Evolutionary conservation across 2,329 filamentous ascomycete genomes (phyloP).

Genomic region (Phyllosticta citribraziliensis): DNA sequence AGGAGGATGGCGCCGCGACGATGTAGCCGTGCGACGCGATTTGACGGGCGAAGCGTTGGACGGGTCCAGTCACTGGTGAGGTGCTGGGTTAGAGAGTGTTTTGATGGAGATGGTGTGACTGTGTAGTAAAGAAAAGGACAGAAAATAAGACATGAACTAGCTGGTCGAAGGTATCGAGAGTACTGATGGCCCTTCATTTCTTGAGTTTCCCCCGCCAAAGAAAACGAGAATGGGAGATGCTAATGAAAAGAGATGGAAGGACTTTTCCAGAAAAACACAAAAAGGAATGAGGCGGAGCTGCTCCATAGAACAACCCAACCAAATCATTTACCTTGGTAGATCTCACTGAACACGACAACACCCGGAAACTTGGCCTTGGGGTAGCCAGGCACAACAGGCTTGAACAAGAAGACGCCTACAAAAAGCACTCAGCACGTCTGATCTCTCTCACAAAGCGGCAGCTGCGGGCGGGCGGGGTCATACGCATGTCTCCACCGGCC

Average conservation of each 20-base stretch:
- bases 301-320: neutral
- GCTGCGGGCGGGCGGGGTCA: constrained; percentile 3
- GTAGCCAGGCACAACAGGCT: constrained; percentile 75
- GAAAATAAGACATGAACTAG: neutral
- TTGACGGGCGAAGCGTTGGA: constrained; percentile 79
- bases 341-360: constrained; percentile 83
- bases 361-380: constrained; percentile 84
- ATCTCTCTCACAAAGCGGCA: constrained; percentile 5
- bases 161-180: no score
- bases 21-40: constrained; percentile 92
- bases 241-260: neutral
- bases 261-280: neutral
- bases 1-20: constrained; percentile 79
- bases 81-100: constrained; percentile 6
- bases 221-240: neutral
- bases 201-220: neutral
- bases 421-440: neutral
- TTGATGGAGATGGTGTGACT: constrained; percentile 3
- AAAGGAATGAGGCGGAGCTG: neutral
- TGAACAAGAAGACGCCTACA: constrained; percentile 78
- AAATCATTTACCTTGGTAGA: constrained; percentile 67
- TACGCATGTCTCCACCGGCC: constrained; percentile 51
- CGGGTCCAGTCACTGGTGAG: constrained; percentile 74
- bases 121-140: neutral
- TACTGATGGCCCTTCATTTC: no score